Base-by-base conservation (phyloP, 768 basidiomycete species). In the Paxillus rubicundulus region DNA sequence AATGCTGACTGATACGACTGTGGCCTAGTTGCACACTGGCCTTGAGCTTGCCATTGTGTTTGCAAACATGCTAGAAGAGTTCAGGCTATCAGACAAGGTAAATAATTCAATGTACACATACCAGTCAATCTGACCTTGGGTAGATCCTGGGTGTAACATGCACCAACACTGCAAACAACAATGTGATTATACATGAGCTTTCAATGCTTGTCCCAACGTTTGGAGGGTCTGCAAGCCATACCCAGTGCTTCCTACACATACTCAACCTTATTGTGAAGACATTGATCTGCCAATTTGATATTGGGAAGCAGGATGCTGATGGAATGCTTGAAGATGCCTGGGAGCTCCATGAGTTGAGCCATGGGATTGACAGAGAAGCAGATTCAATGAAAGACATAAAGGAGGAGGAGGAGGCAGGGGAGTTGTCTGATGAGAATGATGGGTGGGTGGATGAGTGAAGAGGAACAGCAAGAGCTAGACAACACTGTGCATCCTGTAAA, bases 51-150 rank as follows among this genome's bases (percentile, higher is more conserved):
- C 74, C 0, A 41, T 21, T 0, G 73, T 62, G 6, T 73, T 76
- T 50, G 59, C 53, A 1, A 33, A 58, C 3, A 63, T 75, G 6
- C 63, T 76, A 2, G 34, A 70, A 1, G 69, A 70, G 1, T 77
- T 69, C 47, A 69, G 69, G 0, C 67, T 75, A 37, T 51, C 41
- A 5, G 42, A 69, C 6, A 74, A 73, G 71, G 71, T 32, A 72
- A 5, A 58, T 63, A 55, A 12, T 36, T 13, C 9, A 17, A 32
- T 32, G 32, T 32, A 32, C 32, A 32, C 32, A 32, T 32, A 32
- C 32, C 9, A 2, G 32, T 32, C 12, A 77, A 76, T 40, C 66
- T 71, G 42, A 53, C 48, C 0, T 72, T 77, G 69, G 62, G 71
- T 0, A 47, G 54, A 0, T 39, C 56, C n/a, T 32, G 9, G 10